phyloP scores from a whole-genome alignment of 345 rosid genomes.

The Rubroshorea leprosula region DNA sequence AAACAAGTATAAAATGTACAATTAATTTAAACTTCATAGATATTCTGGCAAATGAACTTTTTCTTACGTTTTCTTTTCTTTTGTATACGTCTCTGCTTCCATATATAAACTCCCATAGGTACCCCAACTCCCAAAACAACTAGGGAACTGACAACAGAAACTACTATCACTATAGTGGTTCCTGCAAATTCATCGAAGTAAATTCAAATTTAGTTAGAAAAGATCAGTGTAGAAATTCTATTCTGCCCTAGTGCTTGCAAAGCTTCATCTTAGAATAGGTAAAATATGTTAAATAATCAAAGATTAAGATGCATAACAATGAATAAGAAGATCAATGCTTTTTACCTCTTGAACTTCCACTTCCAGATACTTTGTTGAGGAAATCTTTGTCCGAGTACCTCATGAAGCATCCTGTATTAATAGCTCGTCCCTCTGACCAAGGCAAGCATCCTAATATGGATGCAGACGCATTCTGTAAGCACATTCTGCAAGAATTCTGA shows the following conservation, averaged over 20 bases:
- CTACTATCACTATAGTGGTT: conserved; percentile 50
- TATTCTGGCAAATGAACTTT: no score
- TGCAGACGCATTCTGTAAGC: conserved; percentile 20
- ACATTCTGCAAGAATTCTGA: conserved; percentile 16
- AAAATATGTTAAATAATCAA: no score
- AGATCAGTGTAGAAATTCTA: background rate
- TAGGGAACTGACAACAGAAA: conserved; percentile 61
- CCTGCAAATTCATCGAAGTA: conserved; percentile 36
- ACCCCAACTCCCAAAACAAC: conserved; percentile 53
- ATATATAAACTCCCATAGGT: conserved; percentile 48
- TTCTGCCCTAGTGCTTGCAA: background rate
- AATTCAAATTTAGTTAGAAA: background rate
- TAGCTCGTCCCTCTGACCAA: conserved; percentile 22
- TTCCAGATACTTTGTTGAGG: background rate
- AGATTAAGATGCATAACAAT: no score
- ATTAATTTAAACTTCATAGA: background rate
- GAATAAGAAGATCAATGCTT: background rate
- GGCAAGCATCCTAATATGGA: conserved; percentile 18
- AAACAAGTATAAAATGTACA: background rate
- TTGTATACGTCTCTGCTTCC: conserved; percentile 9
- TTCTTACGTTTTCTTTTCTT: background rate
- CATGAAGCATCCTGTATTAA: conserved; percentile 32
- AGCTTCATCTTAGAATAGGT: no score
- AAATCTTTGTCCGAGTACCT: conserved; percentile 22
- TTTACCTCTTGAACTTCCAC: conserved; percentile 11